Percentiles rank a stretch among this genome's conserved stretches.
Conservation (phyloP, 345 rosid species). For the Bruguiera sexangula region DNA sequence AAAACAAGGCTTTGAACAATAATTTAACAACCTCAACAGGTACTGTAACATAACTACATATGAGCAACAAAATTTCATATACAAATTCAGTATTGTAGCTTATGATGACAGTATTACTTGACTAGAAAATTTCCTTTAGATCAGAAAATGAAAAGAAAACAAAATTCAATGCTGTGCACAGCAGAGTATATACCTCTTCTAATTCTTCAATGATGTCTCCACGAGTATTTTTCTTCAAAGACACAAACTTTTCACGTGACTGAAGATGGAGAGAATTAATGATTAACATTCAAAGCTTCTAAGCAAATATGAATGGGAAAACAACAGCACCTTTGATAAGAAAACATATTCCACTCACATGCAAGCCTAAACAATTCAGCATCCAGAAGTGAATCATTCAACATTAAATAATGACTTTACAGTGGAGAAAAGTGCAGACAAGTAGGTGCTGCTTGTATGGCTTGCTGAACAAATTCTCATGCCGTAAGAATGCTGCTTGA, state of each 20-base stretch:
- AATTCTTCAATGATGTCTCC: slow-evolving; percentile 70
- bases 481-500: too few species aligned
- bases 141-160: background rate
- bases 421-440: too few species aligned
- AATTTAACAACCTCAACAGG: slow-evolving; percentile 1
- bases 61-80: background rate
- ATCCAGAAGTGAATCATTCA: too few species aligned
- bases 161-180: background rate
- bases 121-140: background rate
- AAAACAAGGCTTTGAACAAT: too few species aligned
- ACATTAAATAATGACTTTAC: too few species aligned
- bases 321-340: too few species aligned
- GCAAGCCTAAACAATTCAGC: too few species aligned
- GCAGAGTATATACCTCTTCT: slow-evolving; percentile 60
- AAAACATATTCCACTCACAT: too few species aligned
- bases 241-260: slow-evolving; percentile 87
- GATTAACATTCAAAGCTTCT: slow-evolving; percentile 3
- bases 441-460: too few species aligned
- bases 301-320: background rate
- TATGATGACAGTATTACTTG: too few species aligned
- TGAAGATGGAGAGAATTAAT: slow-evolving; percentile 17
- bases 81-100: too few species aligned
- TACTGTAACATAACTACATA: background rate
- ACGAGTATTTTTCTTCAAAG: slow-evolving; percentile 72
- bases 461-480: too few species aligned